phyloP scores from a whole-genome alignment of 352 stramenopile genomes.

The Elongisporangium undulatum region DNA sequence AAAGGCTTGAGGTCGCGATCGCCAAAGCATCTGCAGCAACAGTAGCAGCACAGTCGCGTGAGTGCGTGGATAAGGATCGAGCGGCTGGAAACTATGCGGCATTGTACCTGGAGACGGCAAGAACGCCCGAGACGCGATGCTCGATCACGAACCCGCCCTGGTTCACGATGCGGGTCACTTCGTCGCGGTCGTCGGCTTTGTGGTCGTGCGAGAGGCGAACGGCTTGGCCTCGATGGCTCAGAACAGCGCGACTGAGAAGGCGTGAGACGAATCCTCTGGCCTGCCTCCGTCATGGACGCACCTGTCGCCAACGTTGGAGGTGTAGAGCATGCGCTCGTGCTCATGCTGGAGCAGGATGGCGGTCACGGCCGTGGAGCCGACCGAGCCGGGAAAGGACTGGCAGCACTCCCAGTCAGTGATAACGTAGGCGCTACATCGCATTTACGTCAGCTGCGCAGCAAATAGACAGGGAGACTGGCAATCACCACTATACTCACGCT shows the following conservation, averaged over 20 bases:
- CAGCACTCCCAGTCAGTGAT: slow-evolving; percentile 81
- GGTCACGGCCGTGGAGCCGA: slow-evolving; percentile 59
- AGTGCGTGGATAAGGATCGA: slow-evolving; percentile 2
- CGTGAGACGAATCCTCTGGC: background rate
- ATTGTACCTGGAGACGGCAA: slow-evolving; percentile 64
- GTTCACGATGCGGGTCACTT: slow-evolving; percentile 52
- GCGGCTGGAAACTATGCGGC: too few relatives aligned
- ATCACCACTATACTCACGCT: slow-evolving; percentile 19
- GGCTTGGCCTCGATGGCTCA: slow-evolving; percentile 48
- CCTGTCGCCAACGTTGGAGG: slow-evolving; percentile 77
- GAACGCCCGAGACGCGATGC: slow-evolving; percentile 58
- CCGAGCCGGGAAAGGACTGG: slow-evolving; percentile 31
- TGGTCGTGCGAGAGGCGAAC: slow-evolving; percentile 67
- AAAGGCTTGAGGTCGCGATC: slow-evolving; percentile 72
- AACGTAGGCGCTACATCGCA: slow-evolving; percentile 42
- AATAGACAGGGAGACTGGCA: background rate
- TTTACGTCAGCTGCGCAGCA: background rate
- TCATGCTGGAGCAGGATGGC: slow-evolving; percentile 45
- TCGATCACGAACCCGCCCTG: slow-evolving; percentile 70
- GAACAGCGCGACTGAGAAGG: slow-evolving; percentile 50
- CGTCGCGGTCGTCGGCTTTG: slow-evolving; percentile 54
- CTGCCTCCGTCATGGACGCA: slow-evolving; percentile 8
- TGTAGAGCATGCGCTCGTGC: slow-evolving; percentile 36
- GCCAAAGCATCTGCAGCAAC: slow-evolving; percentile 61
- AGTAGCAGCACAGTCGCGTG: background rate